Evolutionary conservation across 2,329 filamentous ascomycete species (phyloP).

Genomic region (Ceratocystiopsis minuta): DNA sequence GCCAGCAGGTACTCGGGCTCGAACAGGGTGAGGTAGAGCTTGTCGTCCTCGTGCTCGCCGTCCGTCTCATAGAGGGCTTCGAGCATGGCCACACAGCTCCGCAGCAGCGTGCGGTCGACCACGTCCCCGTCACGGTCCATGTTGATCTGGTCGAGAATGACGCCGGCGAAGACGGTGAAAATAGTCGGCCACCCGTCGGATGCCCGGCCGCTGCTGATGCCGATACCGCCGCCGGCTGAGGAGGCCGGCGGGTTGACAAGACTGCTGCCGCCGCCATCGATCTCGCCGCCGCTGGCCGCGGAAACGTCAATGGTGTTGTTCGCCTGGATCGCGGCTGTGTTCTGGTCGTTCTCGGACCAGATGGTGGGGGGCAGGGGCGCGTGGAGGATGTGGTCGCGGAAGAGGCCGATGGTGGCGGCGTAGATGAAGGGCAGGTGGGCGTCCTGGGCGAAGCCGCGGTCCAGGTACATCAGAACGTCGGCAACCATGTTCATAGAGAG

Average conservation of each 20-base stretch:
- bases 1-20: conserved; percentile 58
- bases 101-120: conserved; percentile 67
- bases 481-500: conserved; percentile 73
- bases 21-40: conserved; percentile 70
- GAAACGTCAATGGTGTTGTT: neutral
- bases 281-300: too few relatives aligned
- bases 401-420: conserved; percentile 67
- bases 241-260: too few relatives aligned
- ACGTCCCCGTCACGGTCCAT: conserved; percentile 85
- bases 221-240: neutral
- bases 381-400: conserved; percentile 68
- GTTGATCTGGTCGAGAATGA: conserved; percentile 76
- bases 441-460: conserved; percentile 65
- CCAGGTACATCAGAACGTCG: conserved; percentile 82
- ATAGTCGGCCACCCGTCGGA: conserved; percentile 23
- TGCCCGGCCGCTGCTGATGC: conserved; percentile 9
- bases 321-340: neutral
- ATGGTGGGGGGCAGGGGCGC: conserved; percentile 17
- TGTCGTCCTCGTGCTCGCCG: conserved; percentile 57
- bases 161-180: conserved; percentile 57
- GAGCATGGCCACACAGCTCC: conserved; percentile 75
- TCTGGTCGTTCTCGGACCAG: conserved; percentile 1
- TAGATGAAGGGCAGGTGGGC: conserved; percentile 60
- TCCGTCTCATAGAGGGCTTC: conserved; percentile 73
- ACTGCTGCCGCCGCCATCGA: conserved; percentile 4